Evolutionary conservation across 2,329 filamentous ascomycete species (phyloP), one percentile per base, ranked within the genome.

Genomic region (Phialophora macrospora): DNA sequence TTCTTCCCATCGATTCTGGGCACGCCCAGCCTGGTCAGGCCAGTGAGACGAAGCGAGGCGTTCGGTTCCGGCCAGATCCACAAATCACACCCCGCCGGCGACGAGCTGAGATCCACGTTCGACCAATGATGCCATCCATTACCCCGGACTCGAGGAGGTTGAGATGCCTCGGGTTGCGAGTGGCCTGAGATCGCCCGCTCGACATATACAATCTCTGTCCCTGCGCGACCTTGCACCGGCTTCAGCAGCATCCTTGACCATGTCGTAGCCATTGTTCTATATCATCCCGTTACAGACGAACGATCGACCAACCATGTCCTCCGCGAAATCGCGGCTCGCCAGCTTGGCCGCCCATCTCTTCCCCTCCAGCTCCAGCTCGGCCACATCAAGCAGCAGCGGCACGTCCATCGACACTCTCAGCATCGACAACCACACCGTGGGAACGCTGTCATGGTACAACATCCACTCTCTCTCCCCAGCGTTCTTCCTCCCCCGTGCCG

Each of bases 391-490:
- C 38, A 63, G 70, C 17, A 54, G 46, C 22, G 49, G 65, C 28
- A 64, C 68, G 32, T 68, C 66, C 24, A 71, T 73, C 57, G 73
- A 73, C 48, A 67, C 76, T 62, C 75, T 76, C 55, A 77, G 74
- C 59, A 76, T 78, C 62, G 80, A 78, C 59, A 71, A 80, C 70
- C 76, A 80, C 73, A 75, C 78, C 71, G 63, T 79, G 81, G 67
- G 70, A 82, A 81, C 70, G 77, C 73, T 65, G 82, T 81, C 65
- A 49, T 71, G 70, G 69, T 72, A 67, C 74, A 87, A 92, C 77
- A 85, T 90, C 73, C 90, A 94, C 78, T 87, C 89, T 17, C 86
- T 98, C 32, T 93, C 92, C 1, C 94, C 94, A 0, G 97, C 93
- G 2, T 89, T 88, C 77, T 97, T 97, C 76, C 82, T 96, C 24